Evolutionary conservation across 2,329 filamentous ascomycete genomes (phyloP), one percentile per base, ranked within the genome.

Genomic region (Aspergillus jensenii): DNA sequence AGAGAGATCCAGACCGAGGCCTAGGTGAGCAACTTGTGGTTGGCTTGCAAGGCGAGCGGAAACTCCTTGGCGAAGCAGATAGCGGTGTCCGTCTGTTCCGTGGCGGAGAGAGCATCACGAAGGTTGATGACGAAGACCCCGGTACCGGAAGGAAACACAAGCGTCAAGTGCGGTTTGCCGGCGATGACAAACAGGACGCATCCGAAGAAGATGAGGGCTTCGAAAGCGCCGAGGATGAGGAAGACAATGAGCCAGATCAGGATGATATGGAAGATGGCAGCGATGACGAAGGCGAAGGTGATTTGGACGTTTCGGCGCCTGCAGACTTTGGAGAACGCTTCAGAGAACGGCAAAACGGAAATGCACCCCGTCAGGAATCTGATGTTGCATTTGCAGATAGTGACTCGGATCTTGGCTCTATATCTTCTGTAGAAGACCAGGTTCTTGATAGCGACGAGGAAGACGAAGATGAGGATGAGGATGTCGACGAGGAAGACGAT

Each of bases 21-120:
- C 83, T 98, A 54, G 95, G 95, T 41, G 95, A 99, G 73, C 92
- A 97, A 74, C 86, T 99, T 75, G 95, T 99, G 63, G 87, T 99
- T 41, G 89, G 88, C 23, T 81, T 99, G 4, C 95, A 99, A 70
- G 87, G 86, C 19, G 91, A 95, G 74, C 84, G 92, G 55, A 88
- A 84, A 65, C 77, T 97, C 11, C 84, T 98, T 0, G 95, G 93
- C 59, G 86, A 96, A 70, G 90, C 86, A 11, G 89, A 92, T 33
- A 84, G 89, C 48, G 92, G 92, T 40, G 86, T 99, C 9, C 88
- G 91, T 69, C 83, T 99, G 2, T 99, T 99, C 76, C 86, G 86
- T 53, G 89, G 88, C 35, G 91, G 92, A 25, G 82, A 88, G 55
- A 79, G 88, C 59, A 79, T 97, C 54, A 73, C 82, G 1, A 82